These are phyloP conservation scores for Ocimum tenuiflorum DNA, from an alignment of 257 asterid genomes.

Conservation along the genomic window DNA sequence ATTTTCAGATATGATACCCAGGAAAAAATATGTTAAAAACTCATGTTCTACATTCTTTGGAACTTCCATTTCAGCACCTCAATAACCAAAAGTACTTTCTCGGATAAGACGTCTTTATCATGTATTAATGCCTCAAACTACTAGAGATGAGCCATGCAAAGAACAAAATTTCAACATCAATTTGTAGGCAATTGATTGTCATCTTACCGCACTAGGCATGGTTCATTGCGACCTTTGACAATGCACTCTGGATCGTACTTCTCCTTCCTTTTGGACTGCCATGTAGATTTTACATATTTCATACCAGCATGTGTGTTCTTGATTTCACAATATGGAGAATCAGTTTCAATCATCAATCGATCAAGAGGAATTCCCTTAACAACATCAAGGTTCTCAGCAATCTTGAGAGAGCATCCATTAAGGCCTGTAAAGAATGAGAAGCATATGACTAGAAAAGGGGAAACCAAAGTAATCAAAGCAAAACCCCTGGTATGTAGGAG, in stretches of 20 bases:
- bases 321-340: slow-evolving; percentile 93
- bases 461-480: neutral
- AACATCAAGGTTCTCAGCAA: slow-evolving; percentile 75
- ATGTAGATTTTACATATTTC: slow-evolving; percentile 55
- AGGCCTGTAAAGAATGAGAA: slow-evolving; percentile 40
- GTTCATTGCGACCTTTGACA: slow-evolving; percentile 95
- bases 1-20: too few species aligned
- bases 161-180: slow-evolving; percentile 2
- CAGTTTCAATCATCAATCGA: slow-evolving; percentile 90
- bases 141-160: neutral
- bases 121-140: neutral
- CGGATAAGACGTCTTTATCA: neutral
- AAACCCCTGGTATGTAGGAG: neutral
- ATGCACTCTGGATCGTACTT: slow-evolving; percentile 66
- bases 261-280: slow-evolving; percentile 93
- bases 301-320: slow-evolving; percentile 85
- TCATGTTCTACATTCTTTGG: too few species aligned
- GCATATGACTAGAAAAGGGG: neutral
- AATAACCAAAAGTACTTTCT: too few species aligned
- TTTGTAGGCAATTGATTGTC: slow-evolving; percentile 7
- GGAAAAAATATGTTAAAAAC: too few species aligned
- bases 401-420: slow-evolving; percentile 85
- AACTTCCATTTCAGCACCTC: too few species aligned
- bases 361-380: slow-evolving; percentile 76
- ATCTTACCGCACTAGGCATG: slow-evolving; percentile 82